Evolutionary conservation across 2,329 filamentous ascomycete genomes (phyloP).

Genomic region (Trichophyton rubrum): DNA sequence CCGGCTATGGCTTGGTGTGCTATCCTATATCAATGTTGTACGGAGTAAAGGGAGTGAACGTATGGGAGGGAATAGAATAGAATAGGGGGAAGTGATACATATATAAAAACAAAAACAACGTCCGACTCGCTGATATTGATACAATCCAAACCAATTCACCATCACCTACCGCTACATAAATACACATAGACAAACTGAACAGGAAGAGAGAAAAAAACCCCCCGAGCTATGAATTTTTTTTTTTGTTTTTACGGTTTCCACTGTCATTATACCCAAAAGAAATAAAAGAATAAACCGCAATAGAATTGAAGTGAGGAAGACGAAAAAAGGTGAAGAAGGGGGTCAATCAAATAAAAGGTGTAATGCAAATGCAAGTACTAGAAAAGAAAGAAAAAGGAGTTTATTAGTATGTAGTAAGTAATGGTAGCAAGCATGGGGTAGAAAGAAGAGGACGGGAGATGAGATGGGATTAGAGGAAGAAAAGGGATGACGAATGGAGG

Average conservation of each 20-base stretch:
- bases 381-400: neutral
- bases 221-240: neutral
- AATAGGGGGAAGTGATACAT: neutral
- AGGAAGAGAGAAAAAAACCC: neutral
- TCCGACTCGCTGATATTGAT: neutral
- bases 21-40: too few relatives aligned
- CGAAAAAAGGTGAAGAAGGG: neutral
- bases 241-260: neutral
- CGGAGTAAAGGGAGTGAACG: too few relatives aligned
- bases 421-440: neutral
- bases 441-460: neutral
- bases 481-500: neutral
- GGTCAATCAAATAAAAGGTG: neutral
- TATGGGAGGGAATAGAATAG: neutral
- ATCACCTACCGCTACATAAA: neutral
- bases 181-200: neutral
- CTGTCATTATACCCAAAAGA: conserved; percentile 3
- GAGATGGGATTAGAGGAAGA: neutral
- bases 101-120: neutral
- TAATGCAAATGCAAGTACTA: neutral
- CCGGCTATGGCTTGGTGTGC: neutral
- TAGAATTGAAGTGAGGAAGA: neutral
- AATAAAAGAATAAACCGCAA: neutral
- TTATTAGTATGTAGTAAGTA: conserved; percentile 1
- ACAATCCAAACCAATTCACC: neutral